A percentile compares a stretch with the other conserved stretches of the same genome.
These are phyloP conservation scores for Solioccasus polychromus DNA, from an alignment of 768 basidiomycete genomes.

Conservation along the genomic window DNA sequence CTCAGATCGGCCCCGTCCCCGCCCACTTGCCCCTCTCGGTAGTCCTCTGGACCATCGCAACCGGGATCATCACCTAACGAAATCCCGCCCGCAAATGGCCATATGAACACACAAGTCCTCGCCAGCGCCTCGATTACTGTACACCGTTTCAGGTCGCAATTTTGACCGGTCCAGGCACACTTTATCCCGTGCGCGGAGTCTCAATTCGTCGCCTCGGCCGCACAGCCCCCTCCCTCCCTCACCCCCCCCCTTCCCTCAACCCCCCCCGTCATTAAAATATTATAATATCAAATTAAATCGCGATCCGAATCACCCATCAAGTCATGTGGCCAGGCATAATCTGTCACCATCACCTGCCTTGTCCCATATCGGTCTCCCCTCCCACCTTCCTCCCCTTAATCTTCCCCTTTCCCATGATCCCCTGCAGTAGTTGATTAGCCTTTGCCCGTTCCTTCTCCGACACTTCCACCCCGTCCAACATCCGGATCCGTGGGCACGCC, in stretches of 20 bases:
- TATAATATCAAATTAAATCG: too few relatives aligned
- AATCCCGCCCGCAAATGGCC: slow-evolving; percentile 17
- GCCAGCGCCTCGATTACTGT: slow-evolving; percentile 24
- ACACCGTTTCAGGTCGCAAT: slow-evolving; percentile 32
- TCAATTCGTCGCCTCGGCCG: slow-evolving; percentile 16
- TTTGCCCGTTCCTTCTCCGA: slow-evolving; percentile 83
- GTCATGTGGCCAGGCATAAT: slow-evolving; percentile 32
- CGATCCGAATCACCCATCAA: too few relatives aligned
- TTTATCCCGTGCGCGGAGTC: slow-evolving; percentile 23
- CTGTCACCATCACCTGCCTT: slow-evolving; percentile 20
- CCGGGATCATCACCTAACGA: slow-evolving; percentile 24
- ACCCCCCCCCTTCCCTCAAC: background rate
- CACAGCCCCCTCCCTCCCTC: slow-evolving; percentile 24
- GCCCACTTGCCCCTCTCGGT: background rate
- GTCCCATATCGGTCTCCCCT: slow-evolving; percentile 15
- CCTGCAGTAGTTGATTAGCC: slow-evolving; percentile 64
- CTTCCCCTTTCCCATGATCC: slow-evolving; percentile 45
- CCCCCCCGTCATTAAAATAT: slow-evolving; percentile 1
- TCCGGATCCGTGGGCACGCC: slow-evolving; percentile 58
- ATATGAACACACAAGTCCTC: slow-evolving; percentile 17
- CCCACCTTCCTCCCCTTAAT: slow-evolving; percentile 28
- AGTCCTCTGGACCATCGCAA: slow-evolving; percentile 13
- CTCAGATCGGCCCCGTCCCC: slow-evolving; percentile 17
- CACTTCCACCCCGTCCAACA: slow-evolving; percentile 86
- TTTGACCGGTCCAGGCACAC: slow-evolving; percentile 26